Evolutionary conservation across 768 basidiomycete genomes (phyloP).

Genomic region (Dictyophora rubrovolvata): DNA sequence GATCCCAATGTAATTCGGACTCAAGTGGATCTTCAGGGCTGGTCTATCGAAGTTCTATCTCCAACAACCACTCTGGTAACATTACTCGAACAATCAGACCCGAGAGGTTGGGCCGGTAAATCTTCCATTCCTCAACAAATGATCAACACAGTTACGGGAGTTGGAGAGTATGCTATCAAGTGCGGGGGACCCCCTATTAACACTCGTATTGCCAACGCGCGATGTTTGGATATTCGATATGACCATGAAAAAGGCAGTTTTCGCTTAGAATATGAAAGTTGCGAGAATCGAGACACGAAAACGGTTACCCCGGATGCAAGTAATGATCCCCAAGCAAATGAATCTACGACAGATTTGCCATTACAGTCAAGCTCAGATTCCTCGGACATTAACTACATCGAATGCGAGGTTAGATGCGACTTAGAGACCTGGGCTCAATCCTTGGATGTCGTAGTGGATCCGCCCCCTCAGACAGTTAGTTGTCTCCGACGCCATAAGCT

Average conservation of each 20-base stretch:
- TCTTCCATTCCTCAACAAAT: slow-evolving; percentile 89
- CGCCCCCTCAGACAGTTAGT: slow-evolving; percentile 74
- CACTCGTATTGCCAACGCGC: slow-evolving; percentile 73
- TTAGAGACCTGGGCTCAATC: slow-evolving; percentile 79
- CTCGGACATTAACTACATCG: slow-evolving; percentile 34
- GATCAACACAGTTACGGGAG: slow-evolving; percentile 79
- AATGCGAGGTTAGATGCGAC: slow-evolving; percentile 89
- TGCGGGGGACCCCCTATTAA: slow-evolving; percentile 90
- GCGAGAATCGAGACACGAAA: slow-evolving; percentile 35
- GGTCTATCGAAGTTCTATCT: slow-evolving; percentile 92
- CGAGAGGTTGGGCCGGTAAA: slow-evolving; percentile 95
- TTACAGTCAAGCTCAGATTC: slow-evolving; percentile 15
- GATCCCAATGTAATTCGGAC: slow-evolving; percentile 81
- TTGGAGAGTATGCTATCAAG: slow-evolving; percentile 94
- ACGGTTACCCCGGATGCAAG: slow-evolving; percentile 17
- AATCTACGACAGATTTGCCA: slow-evolving; percentile 7
- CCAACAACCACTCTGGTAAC: slow-evolving; percentile 92
- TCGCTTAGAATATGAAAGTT: slow-evolving; percentile 74
- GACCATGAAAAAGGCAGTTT: slow-evolving; percentile 80
- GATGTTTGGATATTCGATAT: slow-evolving; percentile 62
- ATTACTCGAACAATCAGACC: slow-evolving; percentile 91
- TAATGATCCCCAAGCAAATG: slow-evolving; percentile 13
- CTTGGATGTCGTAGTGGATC: slow-evolving; percentile 85
- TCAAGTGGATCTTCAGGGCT: slow-evolving; percentile 97
- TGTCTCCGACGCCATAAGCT: slow-evolving; percentile 82